Percentiles rank a stretch among this genome's conserved stretches.
Evolutionary conservation across 306 rosid species (phyloP).

Genomic region (Inga oerstediana): DNA sequence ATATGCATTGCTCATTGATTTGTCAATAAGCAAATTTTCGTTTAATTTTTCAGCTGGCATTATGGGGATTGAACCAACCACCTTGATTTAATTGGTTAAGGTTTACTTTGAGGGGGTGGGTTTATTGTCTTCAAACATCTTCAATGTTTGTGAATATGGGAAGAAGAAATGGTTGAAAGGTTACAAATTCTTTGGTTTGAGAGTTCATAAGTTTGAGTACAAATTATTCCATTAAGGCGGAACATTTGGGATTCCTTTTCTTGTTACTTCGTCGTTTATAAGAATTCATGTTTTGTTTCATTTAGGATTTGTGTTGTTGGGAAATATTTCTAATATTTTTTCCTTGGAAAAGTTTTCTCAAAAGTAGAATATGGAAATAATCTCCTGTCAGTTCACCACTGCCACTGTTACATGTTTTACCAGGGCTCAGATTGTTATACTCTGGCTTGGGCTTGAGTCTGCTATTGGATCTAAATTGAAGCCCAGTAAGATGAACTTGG

Average conservation of each 20-base stretch:
- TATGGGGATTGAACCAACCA: constrained; percentile 14
- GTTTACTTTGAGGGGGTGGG: constrained; percentile 5
- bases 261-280: neutral
- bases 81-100: constrained; percentile 1
- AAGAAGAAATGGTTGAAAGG: neutral
- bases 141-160: neutral
- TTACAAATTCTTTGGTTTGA: neutral
- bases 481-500: neutral
- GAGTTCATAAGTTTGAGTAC: neutral
- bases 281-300: neutral
- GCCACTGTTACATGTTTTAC: neutral
- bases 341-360: neutral
- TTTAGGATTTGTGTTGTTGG: neutral
- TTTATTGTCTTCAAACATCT: neutral
- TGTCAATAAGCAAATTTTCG: neutral
- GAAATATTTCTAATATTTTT: neutral
- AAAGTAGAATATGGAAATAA: neutral
- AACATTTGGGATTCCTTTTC: neutral
- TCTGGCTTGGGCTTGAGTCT: neutral
- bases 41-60: neutral
- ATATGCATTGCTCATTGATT: constrained; percentile 8
- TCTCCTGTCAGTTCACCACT: neutral
- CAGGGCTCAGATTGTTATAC: neutral
- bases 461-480: neutral
- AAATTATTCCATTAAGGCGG: no score